Percentiles rank a stretch among this genome's conserved stretches.
These are phyloP conservation scores for Acacia melanoxylon DNA, from an alignment of 306 rosid genomes.

Conservation along the genomic window DNA sequence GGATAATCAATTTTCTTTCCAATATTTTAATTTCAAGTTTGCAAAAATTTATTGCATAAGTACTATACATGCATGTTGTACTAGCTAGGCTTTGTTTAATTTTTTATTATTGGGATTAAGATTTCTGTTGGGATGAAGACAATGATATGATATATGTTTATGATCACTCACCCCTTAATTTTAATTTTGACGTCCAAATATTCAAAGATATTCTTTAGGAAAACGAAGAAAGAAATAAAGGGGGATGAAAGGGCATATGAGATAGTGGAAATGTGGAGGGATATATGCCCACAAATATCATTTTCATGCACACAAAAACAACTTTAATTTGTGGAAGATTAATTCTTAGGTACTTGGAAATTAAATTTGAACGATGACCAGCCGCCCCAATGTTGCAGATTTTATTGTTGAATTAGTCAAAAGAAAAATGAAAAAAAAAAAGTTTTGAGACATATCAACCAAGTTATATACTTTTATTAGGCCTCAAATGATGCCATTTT, in stretches of 20 bases:
- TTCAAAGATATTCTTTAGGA: neutral
- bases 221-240: neutral
- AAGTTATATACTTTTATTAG: no score
- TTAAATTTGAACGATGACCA: neutral
- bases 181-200: neutral
- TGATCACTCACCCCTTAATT: neutral
- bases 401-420: neutral
- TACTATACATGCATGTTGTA: neutral
- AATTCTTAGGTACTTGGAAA: neutral
- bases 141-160: neutral
- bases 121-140: no score
- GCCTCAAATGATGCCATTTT: no score
- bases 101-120: neutral
- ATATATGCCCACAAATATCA: neutral
- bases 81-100: neutral
- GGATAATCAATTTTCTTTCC: neutral
- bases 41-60: neutral
- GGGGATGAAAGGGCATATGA: neutral
- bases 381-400: constrained; percentile 25
- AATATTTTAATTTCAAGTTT: neutral
- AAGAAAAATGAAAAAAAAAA: neutral
- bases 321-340: neutral
- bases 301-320: neutral
- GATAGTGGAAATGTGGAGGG: neutral
- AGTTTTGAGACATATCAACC: no score